Conservation (phyloP, 1,284 basidiomycete species). For the Trametes hirsuta region DNA sequence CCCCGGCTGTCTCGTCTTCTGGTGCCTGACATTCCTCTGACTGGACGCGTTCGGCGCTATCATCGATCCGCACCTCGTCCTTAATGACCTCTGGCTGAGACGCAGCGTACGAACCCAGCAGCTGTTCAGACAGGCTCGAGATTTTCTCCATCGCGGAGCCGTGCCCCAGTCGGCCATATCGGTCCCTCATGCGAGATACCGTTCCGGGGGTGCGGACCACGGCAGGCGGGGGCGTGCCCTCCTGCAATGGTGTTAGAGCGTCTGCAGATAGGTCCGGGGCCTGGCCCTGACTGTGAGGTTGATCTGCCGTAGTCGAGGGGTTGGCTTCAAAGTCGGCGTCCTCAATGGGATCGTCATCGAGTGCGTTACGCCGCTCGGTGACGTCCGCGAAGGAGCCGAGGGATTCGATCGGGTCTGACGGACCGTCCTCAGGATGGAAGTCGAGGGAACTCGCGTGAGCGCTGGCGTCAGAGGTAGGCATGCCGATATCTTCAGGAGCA, state of each 20-base stretch:
- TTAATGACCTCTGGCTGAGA: not conserved
- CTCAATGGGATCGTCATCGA: conserved; percentile 22
- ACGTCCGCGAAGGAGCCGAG: conserved; percentile 19
- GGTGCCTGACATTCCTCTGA: not conserved
- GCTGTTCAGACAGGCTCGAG: conserved; percentile 8
- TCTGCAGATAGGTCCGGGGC: not conserved
- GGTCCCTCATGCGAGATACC: conserved; percentile 41
- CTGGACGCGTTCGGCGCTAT: conserved; percentile 2
- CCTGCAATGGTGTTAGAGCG: not conserved
- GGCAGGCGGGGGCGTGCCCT: conserved; percentile 25
- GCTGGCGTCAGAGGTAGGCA: not conserved
- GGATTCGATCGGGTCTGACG: conserved; percentile 27
- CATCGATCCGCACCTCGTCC: not conserved
- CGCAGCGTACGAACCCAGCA: not conserved
- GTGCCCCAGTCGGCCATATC: conserved; percentile 34
- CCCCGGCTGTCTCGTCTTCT: not conserved
- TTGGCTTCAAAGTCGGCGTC: conserved; percentile 30
- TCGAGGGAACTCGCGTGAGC: conserved; percentile 3
- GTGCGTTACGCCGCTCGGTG: not conserved
- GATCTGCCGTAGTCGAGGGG: conserved; percentile 17
- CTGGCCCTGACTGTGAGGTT: conserved; percentile 21
- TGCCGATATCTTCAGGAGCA: not conserved
- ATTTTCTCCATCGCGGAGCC: not conserved
- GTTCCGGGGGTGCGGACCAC: conserved; percentile 33
- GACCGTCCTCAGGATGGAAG: conserved; percentile 17